Evolutionary conservation across 2,329 filamentous ascomycete genomes (phyloP), one percentile per base, ranked within the genome.

Genomic region (Exophiala lecanii-corni): DNA sequence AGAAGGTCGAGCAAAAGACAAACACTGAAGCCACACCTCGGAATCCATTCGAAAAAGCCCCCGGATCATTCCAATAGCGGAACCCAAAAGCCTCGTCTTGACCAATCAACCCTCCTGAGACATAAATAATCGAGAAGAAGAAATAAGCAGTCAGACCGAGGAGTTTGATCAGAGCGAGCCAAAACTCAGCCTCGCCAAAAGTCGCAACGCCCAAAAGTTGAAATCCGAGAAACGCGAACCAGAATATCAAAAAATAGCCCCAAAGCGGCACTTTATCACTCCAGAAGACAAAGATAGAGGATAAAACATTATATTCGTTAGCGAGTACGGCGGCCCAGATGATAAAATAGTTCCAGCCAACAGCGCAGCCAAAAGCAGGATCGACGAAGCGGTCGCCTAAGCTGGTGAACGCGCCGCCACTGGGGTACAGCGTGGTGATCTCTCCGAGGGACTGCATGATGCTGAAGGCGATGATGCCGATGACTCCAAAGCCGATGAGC

Each of bases 351-450:
- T 69, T 68, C 67, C 67, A 70, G 4, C 65, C 69, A 23, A 69
- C 51, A 19, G 65, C 65, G 42, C 69, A 68, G 0, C 64, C 65
- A 35, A 69, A 58, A 2, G 66, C 64, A 53, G 68, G 65, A 45
- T 69, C 67, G 9, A 69, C 65, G 32, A 67, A 70, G 13, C 86
- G 82, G 28, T 80, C 75, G 16, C 85, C 84, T 55, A 89, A 89
- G 26, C 80, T 74, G 18, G 84, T 46, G 32, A 51, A 89, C 32
- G 83, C 82, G 45, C 86, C 86, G 9, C 84, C 71, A 16, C 89
- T 79, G 7, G 87, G 87, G 19, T 89, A 79, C 56, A 81, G 87
- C 7, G 84, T 82, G 9, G 85, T 82, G 74, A 91, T 84, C 66
- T 94, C 74, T 40, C 71, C 72, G 19, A 78, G 45, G 34, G 70